Conservation (phyloP, 2,329 filamentous ascomycete species). For the Rhinocladiella similis region DNA sequence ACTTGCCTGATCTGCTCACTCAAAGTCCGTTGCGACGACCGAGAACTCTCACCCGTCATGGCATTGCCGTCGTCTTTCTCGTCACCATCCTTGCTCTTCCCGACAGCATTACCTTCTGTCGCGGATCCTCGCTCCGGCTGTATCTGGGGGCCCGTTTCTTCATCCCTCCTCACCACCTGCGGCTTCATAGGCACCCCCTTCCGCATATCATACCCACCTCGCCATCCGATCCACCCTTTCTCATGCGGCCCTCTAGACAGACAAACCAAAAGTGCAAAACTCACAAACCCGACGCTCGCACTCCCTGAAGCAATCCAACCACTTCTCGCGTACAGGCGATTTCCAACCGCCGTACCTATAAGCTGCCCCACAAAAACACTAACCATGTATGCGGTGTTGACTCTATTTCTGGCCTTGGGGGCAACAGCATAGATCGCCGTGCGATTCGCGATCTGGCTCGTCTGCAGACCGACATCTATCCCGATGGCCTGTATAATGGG, state of each 20-base stretch:
- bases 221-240: slow-evolving; percentile 61
- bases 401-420: slow-evolving; percentile 68
- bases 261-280: slow-evolving; percentile 49
- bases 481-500: slow-evolving; percentile 72
- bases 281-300: slow-evolving; percentile 57
- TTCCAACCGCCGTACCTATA: slow-evolving; percentile 64
- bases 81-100: slow-evolving; percentile 1
- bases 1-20: slow-evolving; percentile 9
- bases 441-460: slow-evolving; percentile 72
- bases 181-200: slow-evolving; percentile 16
- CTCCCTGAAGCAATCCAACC: slow-evolving; percentile 61
- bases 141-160: slow-evolving; percentile 2
- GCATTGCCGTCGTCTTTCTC: neutral
- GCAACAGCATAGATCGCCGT: slow-evolving; percentile 71
- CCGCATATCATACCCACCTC: slow-evolving; percentile 54
- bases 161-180: neutral
- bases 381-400: slow-evolving; percentile 84
- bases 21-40: slow-evolving; percentile 16
- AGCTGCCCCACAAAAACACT: slow-evolving; percentile 73
- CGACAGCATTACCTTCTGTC: neutral
- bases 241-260: slow-evolving; percentile 57
- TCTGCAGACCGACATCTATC: slow-evolving; percentile 72
- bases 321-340: slow-evolving; percentile 54
- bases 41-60: neutral
- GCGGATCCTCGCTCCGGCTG: neutral